Evolutionary conservation across 2,329 filamentous ascomycete genomes (phyloP).

Genomic region (Trichoderma guizhouense): DNA sequence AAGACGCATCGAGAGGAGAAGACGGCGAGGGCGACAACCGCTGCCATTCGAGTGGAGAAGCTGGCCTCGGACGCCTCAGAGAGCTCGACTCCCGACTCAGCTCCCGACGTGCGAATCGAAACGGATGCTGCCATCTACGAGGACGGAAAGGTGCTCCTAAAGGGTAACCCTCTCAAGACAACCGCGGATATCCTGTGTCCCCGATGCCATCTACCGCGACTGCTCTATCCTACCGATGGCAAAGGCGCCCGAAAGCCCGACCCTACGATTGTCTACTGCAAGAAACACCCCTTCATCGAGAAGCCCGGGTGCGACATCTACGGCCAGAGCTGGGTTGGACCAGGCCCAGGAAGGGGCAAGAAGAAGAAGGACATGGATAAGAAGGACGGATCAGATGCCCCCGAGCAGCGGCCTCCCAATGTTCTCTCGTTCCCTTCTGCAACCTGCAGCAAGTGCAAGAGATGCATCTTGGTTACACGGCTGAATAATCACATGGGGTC

Average conservation of each 20-base stretch:
- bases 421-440: constrained; percentile 63
- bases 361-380: constrained; percentile 76
- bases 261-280: constrained; percentile 71
- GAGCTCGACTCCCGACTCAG: constrained; percentile 49
- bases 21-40: constrained; percentile 63
- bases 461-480: constrained; percentile 61
- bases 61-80: constrained; percentile 55
- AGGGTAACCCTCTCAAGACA: constrained; percentile 69
- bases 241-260: constrained; percentile 63
- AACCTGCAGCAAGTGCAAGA: constrained; percentile 65
- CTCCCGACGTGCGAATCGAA: constrained; percentile 56
- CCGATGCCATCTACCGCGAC: constrained; percentile 69
- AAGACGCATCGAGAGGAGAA: constrained; percentile 78
- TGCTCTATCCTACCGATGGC: constrained; percentile 70
- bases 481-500: constrained; percentile 67
- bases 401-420: constrained; percentile 57
- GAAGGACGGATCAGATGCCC: constrained; percentile 48
- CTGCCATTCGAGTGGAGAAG: constrained; percentile 63
- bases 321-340: constrained; percentile 74
- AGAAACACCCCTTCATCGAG: constrained; percentile 73
- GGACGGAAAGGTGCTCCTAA: constrained; percentile 64
- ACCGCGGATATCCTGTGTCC: constrained; percentile 70
- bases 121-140: constrained; percentile 68
- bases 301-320: constrained; percentile 77
- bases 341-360: constrained; percentile 67